phyloP scores from a whole-genome alignment of 2,329 filamentous ascomycete species.

The Botryotinia globosa region DNA sequence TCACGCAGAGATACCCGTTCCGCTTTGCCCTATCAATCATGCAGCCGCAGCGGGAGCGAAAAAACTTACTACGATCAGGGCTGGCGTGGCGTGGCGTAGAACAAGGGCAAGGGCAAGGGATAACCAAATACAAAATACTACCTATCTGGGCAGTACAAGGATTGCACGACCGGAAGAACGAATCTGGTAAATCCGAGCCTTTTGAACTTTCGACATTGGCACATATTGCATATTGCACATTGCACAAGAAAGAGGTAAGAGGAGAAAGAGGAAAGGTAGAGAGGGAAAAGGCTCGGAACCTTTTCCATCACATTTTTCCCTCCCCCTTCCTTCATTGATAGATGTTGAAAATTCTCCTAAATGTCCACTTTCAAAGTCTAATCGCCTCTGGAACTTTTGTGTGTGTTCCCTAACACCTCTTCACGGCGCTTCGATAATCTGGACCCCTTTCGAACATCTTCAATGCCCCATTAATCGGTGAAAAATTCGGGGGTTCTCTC shows the following conservation, averaged over 20 bases:
- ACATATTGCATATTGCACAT: not conserved
- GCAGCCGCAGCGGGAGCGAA: slow-evolving; percentile 10
- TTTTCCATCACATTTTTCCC: not conserved
- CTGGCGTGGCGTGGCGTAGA: not conserved
- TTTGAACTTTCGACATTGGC: not conserved
- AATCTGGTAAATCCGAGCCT: slow-evolving; percentile 18
- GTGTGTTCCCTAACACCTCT: not conserved
- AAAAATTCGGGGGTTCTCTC: slow-evolving; percentile 8
- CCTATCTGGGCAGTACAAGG: not conserved
- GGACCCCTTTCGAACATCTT: slow-evolving; percentile 10
- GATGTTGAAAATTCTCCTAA: not conserved
- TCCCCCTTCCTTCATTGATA: not conserved
- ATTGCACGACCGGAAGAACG: slow-evolving; percentile 9
- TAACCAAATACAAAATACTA: not conserved
- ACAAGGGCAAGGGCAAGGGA: not conserved
- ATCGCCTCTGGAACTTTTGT: slow-evolving; percentile 1
- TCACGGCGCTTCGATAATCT: slow-evolving; percentile 12
- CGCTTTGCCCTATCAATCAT: slow-evolving; percentile 5
- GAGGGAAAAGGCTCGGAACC: not conserved
- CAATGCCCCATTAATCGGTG: slow-evolving; percentile 6
- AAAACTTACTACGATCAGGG: not conserved
- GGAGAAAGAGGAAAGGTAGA: not conserved
- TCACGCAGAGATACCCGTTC: not conserved
- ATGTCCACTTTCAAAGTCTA: slow-evolving; percentile 18
- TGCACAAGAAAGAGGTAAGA: not conserved